Conservation (phyloP, 768 basidiomycete species). For the Coprinellus micaceus region DNA sequence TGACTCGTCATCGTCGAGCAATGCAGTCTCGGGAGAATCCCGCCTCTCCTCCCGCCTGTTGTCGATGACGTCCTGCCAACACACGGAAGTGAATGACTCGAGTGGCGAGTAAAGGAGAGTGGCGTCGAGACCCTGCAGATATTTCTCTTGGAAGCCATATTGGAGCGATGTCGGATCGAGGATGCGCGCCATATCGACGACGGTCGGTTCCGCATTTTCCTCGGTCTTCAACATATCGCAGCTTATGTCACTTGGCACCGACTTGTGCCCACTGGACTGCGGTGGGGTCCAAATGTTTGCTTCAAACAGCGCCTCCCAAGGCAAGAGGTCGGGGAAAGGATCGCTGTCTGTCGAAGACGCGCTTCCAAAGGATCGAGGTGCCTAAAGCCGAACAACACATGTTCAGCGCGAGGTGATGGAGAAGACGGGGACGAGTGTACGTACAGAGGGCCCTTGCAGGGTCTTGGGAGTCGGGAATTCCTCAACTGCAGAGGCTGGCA, state of each 20-base stretch:
- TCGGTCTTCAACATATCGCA: not conserved
- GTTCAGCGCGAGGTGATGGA: conserved; percentile 9
- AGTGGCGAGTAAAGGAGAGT: conserved; percentile 32
- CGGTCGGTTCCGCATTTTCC: not conserved
- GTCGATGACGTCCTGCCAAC: conserved; percentile 28
- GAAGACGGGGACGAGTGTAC: conserved; percentile 1
- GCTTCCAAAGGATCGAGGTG: conserved; percentile 10
- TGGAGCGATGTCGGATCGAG: conserved; percentile 36
- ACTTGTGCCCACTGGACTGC: not conserved
- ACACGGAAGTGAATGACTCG: conserved; percentile 34
- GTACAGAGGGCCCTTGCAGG: not conserved
- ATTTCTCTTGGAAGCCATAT: conserved; percentile 34
- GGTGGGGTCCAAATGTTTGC: not conserved
- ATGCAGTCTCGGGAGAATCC: not conserved
- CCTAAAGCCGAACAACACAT: conserved; percentile 1
- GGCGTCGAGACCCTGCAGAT: conserved; percentile 37
- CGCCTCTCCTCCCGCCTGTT: not conserved
- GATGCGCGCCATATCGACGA: conserved; percentile 12
- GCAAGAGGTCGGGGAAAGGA: conserved; percentile 8
- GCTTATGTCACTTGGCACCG: not conserved
- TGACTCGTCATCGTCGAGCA: not conserved
- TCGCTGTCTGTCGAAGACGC: conserved; percentile 7
- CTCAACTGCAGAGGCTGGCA: not conserved
- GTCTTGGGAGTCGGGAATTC: not conserved
- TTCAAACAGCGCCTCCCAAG: conserved; percentile 8